phyloP scores from a whole-genome alignment of 345 rosid genomes.

The Hibiscus mutabilis region DNA sequence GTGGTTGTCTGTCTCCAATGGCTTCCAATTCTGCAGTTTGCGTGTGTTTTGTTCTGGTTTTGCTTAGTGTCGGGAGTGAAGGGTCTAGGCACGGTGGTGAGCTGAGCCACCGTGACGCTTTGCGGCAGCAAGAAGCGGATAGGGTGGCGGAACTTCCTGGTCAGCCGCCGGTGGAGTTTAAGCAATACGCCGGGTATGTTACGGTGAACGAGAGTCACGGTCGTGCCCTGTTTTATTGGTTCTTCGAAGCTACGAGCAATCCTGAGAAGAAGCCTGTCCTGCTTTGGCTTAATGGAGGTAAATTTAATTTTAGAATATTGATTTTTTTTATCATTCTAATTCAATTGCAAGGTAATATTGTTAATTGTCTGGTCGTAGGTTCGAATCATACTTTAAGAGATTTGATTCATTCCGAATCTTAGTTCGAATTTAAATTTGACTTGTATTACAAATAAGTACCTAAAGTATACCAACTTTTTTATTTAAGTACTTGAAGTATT shows the following conservation, averaged over 20 bases:
- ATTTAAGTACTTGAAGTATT: no score
- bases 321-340: no score
- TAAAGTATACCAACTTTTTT: no score
- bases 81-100: neutral
- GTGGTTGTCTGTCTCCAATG: neutral
- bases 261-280: conserved; percentile 51
- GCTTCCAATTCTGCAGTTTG: neutral
- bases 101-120: conserved; percentile 4
- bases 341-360: no score
- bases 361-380: no score
- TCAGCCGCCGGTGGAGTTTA: conserved; percentile 54
- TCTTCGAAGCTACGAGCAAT: conserved; percentile 49
- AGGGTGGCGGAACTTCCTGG: conserved; percentile 53
- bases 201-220: conserved; percentile 67
- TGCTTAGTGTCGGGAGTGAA: neutral
- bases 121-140: conserved; percentile 47
- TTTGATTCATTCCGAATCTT: no score
- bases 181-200: conserved; percentile 71
- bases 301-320: no score
- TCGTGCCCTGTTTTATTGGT: conserved; percentile 81
- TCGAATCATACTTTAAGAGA: no score
- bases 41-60: neutral
- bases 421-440: no score
- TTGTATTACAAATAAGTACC: no score
- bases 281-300: conserved; percentile 90